Evolutionary conservation across 169 alveolate genomes (phyloP), one percentile per base, ranked within the genome.

Genomic region (Cryptosporidium felis): DNA sequence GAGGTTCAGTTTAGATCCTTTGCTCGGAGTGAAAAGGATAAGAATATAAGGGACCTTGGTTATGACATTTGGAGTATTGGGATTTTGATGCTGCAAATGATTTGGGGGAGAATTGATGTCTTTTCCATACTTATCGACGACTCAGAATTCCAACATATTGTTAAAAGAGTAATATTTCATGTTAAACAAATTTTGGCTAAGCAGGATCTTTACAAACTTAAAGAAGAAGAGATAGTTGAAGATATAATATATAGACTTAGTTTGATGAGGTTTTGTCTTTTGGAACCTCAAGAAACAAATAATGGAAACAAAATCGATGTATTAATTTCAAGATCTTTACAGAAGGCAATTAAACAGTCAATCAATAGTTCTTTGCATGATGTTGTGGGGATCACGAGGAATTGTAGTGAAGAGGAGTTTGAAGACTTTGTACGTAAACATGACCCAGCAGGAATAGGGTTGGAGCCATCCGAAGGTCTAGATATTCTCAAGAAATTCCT

Each of bases 11-110:
- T 74, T 36, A 74, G 34, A 53, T 74, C 85, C 16, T 74, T 74
- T 74, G n/a, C 30, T 6, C 41, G 23, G 2, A 59, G 36, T 14
- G 23, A 21, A 5, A 63, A 9, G 28, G 42, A 36, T 6, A 42
- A 56, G 5, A 34, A 53, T 8, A 16, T 23, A 5, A 74, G 85
- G 56, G 21, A 5, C 14, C 26, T 56, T 36, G 23, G 74, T 38
- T 74, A 74, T 16, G 85, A 74, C 26, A 38, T 74, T 18, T 74
- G 85, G 85, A 74, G 85, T 34, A 42, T 56, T 0, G 85, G 85
- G 5, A 38, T 74, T 23, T 40, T 74, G 36, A 74, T 74, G 85
- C 21, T 74, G 1, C 85, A 74, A 23, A 74, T 74, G 41, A n/a
- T 53, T 36, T 74, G 85, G 85, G 85, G 85, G 2, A 74, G 56